These are phyloP conservation scores for Lepidium didymum DNA, from an alignment of 345 rosid genomes.

Conservation along the genomic window DNA sequence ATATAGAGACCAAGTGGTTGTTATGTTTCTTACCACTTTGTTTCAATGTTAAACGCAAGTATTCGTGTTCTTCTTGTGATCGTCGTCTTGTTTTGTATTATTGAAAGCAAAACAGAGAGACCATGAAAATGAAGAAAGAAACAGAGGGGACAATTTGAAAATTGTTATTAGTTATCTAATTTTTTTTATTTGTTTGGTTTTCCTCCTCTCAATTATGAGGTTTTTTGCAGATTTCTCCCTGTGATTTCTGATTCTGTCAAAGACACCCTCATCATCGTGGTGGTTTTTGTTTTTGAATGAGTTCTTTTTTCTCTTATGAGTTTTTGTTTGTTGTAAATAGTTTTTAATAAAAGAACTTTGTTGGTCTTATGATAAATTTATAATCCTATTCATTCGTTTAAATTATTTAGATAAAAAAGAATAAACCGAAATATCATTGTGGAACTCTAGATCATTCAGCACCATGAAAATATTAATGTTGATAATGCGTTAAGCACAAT, in stretches of 20 bases:
- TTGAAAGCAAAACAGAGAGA: slow-evolving; percentile 1
- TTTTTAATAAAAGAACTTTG: not conserved
- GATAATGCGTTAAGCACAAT: not conserved
- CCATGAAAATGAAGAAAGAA: not conserved
- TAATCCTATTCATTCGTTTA: not conserved
- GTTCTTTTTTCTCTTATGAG: not conserved
- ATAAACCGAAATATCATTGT: not conserved
- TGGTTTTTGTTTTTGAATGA: slow-evolving; percentile 3
- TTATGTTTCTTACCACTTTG: slow-evolving; percentile 74
- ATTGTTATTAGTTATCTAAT: not conserved
- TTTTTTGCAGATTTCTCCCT: slow-evolving; percentile 11
- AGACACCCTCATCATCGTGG: not conserved
- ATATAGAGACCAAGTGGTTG: slow-evolving; percentile 62
- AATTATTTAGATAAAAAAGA: not conserved
- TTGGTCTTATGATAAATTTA: not conserved
- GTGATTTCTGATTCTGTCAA: not conserved
- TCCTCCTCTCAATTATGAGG: slow-evolving; percentile 5
- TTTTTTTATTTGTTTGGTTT: not conserved
- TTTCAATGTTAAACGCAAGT: slow-evolving; percentile 54
- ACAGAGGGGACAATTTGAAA: not conserved
- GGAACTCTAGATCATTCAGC: not conserved
- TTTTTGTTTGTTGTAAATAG: slow-evolving; percentile 5
- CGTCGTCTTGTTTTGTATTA: slow-evolving; percentile 41
- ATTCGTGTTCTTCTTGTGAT: slow-evolving; percentile 52
- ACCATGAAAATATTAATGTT: not conserved